These are phyloP conservation scores for Verticillium klebahnii DNA, from an alignment of 2,329 filamentous ascomycete species.

Conservation along the genomic window DNA sequence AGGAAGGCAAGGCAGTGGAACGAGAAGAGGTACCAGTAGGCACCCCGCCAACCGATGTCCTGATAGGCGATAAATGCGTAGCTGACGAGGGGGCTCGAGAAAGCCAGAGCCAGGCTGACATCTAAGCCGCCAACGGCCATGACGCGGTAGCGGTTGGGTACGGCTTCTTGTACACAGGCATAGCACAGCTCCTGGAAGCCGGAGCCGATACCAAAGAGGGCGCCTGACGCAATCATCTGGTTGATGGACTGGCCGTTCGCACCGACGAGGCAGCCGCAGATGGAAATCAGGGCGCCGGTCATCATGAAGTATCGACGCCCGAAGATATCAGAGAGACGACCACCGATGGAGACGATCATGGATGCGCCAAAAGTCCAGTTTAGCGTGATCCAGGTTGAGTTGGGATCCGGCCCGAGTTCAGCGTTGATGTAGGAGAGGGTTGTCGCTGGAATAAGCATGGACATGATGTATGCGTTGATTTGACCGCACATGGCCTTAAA, in stretches of 20 bases:
- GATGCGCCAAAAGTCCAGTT: slow-evolving; percentile 25
- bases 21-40: slow-evolving; percentile 17
- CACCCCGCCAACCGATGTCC: slow-evolving; percentile 14
- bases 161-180: slow-evolving; percentile 28
- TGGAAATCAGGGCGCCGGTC: slow-evolving; percentile 24
- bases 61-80: slow-evolving; percentile 23
- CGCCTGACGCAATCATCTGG: slow-evolving; percentile 34
- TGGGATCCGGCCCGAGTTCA: slow-evolving; percentile 26
- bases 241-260: slow-evolving; percentile 31
- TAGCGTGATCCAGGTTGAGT: slow-evolving; percentile 29
- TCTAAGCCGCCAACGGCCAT: slow-evolving; percentile 30
- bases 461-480: slow-evolving; percentile 27
- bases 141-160: slow-evolving; percentile 31
- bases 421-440: slow-evolving; percentile 27
- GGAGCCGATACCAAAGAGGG: slow-evolving; percentile 32
- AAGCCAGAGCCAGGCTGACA: slow-evolving; percentile 19
- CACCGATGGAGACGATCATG: slow-evolving; percentile 27
- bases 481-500: slow-evolving; percentile 14
- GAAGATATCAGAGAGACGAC: slow-evolving; percentile 33
- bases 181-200: slow-evolving; percentile 35
- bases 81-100: slow-evolving; percentile 24
- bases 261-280: slow-evolving; percentile 31
- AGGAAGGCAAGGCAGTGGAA: slow-evolving; percentile 16
- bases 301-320: slow-evolving; percentile 33
- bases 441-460: slow-evolving; percentile 27